Base-by-base conservation (phyloP, 192 early-diverging fungal species). In the Podila clonocystis region DNA sequence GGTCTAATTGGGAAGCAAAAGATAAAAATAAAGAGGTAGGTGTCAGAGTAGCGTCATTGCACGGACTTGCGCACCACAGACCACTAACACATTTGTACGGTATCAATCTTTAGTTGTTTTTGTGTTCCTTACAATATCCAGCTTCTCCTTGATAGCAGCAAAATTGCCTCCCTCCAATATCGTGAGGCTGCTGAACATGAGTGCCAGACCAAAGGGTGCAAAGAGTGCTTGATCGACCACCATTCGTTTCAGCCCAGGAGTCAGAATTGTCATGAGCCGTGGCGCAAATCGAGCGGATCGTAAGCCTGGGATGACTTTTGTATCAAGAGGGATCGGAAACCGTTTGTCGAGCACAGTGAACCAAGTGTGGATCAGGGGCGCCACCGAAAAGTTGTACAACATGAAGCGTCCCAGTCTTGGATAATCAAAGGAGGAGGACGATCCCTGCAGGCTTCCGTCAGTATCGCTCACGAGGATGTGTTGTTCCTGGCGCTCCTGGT, bases 351-450 rank as follows among this genome's bases (percentile, higher is more conserved):
- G 74, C 48, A 92, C 75, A 2, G 75, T 76, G 68, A 90, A 95
- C 93, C 93, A 95, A 31, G 72, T 86, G 63, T 91, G 87, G 19
- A 92, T 85, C 2, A 93, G 19, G 0, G 93, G 93, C 8, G 93
- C 93, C 13, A 91, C 87, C 28, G 86, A 65, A 30, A 92, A 87
- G 60, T 91, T 91, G 83, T 91, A 95, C 5, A 86, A 58, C 58
- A 91, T 89, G 75, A 93, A 93, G 4, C 91, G 85, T 22, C 86
- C 38, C 9, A 87, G 87, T 26, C 92, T 84, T 13, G 66, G n/a
- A 24, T 66, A 62, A 63, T 91, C 86, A 41, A 85, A 67, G 33
- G 61, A 61, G 9, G 34, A 59, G 63, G 36, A 15, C 68, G 45
- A 17, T 82, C 60, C 38, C 19, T 33, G 22, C 4, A 66, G 24